phyloP scores from a whole-genome alignment of 1,284 basidiomycete genomes.

The Cryptococcus depauperatus region DNA sequence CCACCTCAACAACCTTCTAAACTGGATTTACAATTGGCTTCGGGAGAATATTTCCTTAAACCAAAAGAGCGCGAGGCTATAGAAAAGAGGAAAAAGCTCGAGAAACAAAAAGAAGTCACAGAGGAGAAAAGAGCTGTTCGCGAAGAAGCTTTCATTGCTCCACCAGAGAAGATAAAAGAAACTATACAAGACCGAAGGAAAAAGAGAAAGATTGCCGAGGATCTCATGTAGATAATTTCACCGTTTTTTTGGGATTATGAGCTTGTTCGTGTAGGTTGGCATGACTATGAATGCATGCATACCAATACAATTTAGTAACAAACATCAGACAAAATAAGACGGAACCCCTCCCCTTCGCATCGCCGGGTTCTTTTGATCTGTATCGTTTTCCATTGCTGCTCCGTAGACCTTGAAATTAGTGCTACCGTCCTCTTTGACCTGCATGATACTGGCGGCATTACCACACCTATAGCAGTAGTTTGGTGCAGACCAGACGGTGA shows the following conservation, averaged over 20 bases:
- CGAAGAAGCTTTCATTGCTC: conserved; percentile 75
- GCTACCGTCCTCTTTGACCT: conserved; percentile 53
- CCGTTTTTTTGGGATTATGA: background rate
- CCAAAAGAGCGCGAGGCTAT: conserved; percentile 49
- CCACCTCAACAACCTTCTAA: conserved; percentile 89
- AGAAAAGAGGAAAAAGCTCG: conserved; percentile 35
- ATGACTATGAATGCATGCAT: conserved; percentile 1
- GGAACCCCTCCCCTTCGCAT: conserved; percentile 37
- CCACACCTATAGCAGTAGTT: conserved; percentile 94
- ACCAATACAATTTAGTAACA: conserved; percentile 11
- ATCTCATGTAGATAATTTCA: conserved; percentile 10
- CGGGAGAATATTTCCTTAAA: conserved; percentile 97
- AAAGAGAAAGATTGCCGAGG: conserved; percentile 44
- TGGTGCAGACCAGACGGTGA: conserved; percentile 97
- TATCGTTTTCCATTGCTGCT: conserved; percentile 75
- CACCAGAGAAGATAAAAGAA: conserved; percentile 59
- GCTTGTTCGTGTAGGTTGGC: background rate
- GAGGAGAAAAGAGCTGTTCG: conserved; percentile 64
- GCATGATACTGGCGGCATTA: conserved; percentile 68
- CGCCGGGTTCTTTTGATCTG: conserved; percentile 51
- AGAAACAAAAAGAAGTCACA: conserved; percentile 65
- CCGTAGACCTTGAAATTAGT: conserved; percentile 68
- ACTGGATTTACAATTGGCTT: conserved; percentile 90
- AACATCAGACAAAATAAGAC: conserved; percentile 37
- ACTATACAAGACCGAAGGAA: conserved; percentile 70